Percentiles rank a stretch among this genome's conserved stretches.
phyloP scores from a whole-genome alignment of 768 basidiomycete genomes.

The Stropharia rugosoannulata region DNA sequence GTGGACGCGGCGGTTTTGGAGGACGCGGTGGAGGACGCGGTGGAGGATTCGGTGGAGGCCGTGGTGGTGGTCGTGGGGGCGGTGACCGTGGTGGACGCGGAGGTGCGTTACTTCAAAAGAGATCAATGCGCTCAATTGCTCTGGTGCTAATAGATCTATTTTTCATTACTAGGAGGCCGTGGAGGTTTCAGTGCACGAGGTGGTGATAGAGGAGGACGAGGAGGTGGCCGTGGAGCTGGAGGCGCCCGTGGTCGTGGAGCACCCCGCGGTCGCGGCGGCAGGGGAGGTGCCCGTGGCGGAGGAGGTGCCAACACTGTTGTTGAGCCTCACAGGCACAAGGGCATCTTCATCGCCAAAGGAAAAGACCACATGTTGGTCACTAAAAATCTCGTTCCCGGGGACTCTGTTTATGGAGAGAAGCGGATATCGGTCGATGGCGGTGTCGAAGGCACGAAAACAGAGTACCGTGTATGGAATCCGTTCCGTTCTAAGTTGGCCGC shows the following conservation, averaged over 20 bases:
- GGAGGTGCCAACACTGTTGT: constrained; percentile 89
- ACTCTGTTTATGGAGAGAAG: constrained; percentile 98
- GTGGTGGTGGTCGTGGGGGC: constrained; percentile 43
- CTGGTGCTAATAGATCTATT: background rate
- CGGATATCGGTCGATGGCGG: constrained; percentile 83
- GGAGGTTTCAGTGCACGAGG: constrained; percentile 29
- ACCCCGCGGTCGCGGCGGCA: constrained; percentile 36
- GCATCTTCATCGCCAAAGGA: constrained; percentile 96
- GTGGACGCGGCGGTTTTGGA: constrained; percentile 45
- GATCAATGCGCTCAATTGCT: no score
- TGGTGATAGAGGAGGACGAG: constrained; percentile 25
- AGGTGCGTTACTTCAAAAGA: constrained; percentile 24
- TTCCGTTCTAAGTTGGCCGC: constrained; percentile 97
- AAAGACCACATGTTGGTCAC: constrained; percentile 98
- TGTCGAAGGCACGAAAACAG: constrained; percentile 81
- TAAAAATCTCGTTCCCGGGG: constrained; percentile 96
- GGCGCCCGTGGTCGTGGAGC: constrained; percentile 32
- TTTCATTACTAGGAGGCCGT: constrained; percentile 9
- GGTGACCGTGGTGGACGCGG: constrained; percentile 45
- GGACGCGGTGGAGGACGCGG: constrained; percentile 39
- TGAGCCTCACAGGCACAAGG: constrained; percentile 93
- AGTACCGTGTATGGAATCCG: constrained; percentile 99
- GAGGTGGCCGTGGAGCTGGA: constrained; percentile 38
- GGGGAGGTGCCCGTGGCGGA: constrained; percentile 61
- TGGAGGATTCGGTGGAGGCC: constrained; percentile 43